phyloP scores from a whole-genome alignment of 2,329 filamentous ascomycete species.

The Xylariaceae sp. region DNA sequence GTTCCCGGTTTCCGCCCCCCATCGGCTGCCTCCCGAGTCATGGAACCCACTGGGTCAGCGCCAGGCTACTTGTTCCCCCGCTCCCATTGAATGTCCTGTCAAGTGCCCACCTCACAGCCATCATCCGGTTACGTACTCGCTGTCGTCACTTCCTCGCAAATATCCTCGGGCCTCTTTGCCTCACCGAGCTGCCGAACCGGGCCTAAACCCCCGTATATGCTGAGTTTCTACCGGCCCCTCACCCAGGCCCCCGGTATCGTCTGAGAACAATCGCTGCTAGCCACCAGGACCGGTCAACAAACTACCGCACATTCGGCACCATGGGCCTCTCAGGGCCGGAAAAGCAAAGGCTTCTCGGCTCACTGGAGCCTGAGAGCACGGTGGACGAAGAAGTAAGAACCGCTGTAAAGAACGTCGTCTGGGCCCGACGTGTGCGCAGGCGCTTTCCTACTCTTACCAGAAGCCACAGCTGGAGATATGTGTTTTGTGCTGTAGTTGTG shows the following conservation, averaged over 20 bases:
- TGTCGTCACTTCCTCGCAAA: constrained; percentile 26
- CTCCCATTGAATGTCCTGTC: constrained; percentile 4
- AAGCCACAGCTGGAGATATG: constrained; percentile 29
- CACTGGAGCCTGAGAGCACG: constrained; percentile 43
- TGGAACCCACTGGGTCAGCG: not conserved
- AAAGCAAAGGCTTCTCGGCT: constrained; percentile 38
- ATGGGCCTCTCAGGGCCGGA: constrained; percentile 43
- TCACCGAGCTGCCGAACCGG: constrained; percentile 14
- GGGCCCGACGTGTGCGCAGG: constrained; percentile 26
- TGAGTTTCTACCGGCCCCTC: constrained; percentile 43
- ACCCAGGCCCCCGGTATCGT: constrained; percentile 20
- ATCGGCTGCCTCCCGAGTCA: not conserved
- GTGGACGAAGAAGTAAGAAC: constrained; percentile 18
- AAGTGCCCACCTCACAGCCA: not conserved
- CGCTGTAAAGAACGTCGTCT: constrained; percentile 10
- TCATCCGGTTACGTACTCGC: constrained; percentile 22
- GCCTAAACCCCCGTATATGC: constrained; percentile 31
- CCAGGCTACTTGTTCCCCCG: no score
- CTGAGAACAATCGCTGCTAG: not conserved
- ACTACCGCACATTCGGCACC: constrained; percentile 42
- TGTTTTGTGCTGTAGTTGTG: constrained; percentile 29
- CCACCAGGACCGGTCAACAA: constrained; percentile 23
- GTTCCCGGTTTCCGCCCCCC: not conserved
- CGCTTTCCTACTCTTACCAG: constrained; percentile 22
- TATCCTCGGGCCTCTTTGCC: constrained; percentile 18